Conservation (phyloP, 169 alveolate genomes). For the Cryptosporidium canis region DNA sequence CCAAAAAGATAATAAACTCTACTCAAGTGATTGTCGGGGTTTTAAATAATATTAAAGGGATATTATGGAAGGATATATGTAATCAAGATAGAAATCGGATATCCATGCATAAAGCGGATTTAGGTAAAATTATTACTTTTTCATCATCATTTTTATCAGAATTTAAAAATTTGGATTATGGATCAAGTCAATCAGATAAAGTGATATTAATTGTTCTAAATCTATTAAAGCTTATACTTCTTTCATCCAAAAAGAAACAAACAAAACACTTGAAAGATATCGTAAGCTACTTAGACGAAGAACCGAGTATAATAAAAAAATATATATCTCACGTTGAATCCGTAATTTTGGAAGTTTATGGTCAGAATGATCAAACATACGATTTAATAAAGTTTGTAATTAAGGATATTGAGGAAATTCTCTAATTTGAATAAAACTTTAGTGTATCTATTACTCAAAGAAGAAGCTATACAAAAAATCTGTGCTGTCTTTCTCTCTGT, state of each 20-base stretch:
- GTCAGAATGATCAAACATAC: not conserved
- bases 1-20: not conserved
- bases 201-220: conserved; percentile 11
- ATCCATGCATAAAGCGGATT: not conserved
- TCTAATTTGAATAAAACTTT: not conserved
- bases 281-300: not conserved
- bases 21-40: conserved; percentile 15
- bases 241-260: not conserved
- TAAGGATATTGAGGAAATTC: conserved; percentile 47
- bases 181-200: conserved; percentile 14
- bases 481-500: not conserved
- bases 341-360: not conserved
- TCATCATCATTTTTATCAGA: not conserved
- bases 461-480: conserved; percentile 29
- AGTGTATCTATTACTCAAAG: not conserved
- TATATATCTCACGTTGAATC: not conserved
- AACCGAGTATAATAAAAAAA: conserved; percentile 12
- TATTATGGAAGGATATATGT: conserved; percentile 27
- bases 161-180: not conserved
- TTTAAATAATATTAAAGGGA: not conserved
- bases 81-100: not conserved
- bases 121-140: conserved; percentile 6
- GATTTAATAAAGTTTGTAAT: not conserved
- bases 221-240: conserved; percentile 25
- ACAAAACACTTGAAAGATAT: not conserved